Evolutionary conservation across 1,284 basidiomycete species (phyloP), one percentile per base, ranked within the genome.

Genomic region (Ustilago trichophora): DNA sequence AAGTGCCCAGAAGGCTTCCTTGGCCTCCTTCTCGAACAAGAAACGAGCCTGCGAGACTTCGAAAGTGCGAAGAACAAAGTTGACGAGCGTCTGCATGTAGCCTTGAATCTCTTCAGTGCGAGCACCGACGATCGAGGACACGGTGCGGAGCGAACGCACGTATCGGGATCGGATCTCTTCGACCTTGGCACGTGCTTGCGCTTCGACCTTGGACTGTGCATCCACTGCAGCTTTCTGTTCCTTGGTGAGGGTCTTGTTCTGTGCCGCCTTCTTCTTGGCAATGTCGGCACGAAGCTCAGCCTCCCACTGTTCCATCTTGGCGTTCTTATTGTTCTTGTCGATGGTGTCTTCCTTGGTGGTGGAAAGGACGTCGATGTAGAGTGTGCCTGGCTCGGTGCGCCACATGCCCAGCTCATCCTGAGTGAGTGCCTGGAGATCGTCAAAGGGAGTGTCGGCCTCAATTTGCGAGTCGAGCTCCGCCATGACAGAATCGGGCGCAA

Each of bases 271-370:
- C 58, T 80, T 79, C 57, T 71, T 72, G 16, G 78, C 80, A 18
- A 81, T 72, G 25, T 72, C 69, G 25, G 72, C 74, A 25, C 80
- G 73, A 19, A 81, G 66, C 54, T 81, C 78, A 15, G 73, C 77
- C 27, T 81, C 80, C 80, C 80, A 81, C 33, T 68, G 52, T 31
- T 81, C 80, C 43, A 80, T 72, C 44, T 64, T 72, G 21, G 66
- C 65, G 26, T 75, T 64, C 51, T 76, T 76, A 40, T 64, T 58
- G 54, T 72, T 74, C 47, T 68, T 71, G 31, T 57, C 55, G 22
- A 58, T 31, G 6, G 33, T 13, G 9, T 54, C 49, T 16, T 73
- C 63, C 45, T 75, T 73, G 41, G 66, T 59, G 24, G 33, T 48
- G 12, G 63, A 59, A 6, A 80, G 70, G 6, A 79, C 75, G 50